Base-by-base conservation (phyloP, 495 filamentous ascomycete species). In the Rhypophila decipiens region DNA sequence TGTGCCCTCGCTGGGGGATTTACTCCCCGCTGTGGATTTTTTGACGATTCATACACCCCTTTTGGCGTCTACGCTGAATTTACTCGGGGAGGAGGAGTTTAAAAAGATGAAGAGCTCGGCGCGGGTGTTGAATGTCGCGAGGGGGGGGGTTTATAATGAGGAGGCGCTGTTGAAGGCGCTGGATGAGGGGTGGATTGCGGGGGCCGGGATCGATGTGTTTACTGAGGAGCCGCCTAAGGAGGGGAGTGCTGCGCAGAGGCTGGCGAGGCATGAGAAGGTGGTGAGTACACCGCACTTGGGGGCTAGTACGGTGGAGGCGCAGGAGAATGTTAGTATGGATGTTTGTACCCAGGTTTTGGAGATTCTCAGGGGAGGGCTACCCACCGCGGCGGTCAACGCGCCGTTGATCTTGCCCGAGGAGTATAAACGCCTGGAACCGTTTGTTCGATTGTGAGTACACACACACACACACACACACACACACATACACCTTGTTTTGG, bases 111-210 rank as follows among this genome's bases (percentile, higher is more conserved):
- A 85, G 61, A 63, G 60, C 22, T 78, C 77, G 13, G 75, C 81
- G 7, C 68, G 82, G 11, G 78, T 87, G 24, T 61, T 87, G 24
- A 87, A 88, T 47, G 84, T 86, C 2, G 83, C 83, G 3, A 64
- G 86, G 17, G 86, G 86, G n/a, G 84, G 84, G 2, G 84, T 86
- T 38, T 82, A 87, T 49, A 83, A 88, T 51, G 86, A 90, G 63
- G 67, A 59, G 13, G 85, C 85, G 2, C 67, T 90, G 11, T 62
- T 88, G 0, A 74, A 69, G 13, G 85, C 85, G 2, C 57, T 90
- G 1, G 76, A 87, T 19, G 72, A 70, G 4, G 83, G 82, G 2
- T 80, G 75, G 54, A 78, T 90, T 20, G 83, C 78, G 1, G 85
- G 84, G 0, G 86, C 86, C 0, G 86, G 84, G 3, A 60, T 88